Evolutionary conservation across 768 basidiomycete species (phyloP).

Genomic region (Tricholoma furcatifolium): DNA sequence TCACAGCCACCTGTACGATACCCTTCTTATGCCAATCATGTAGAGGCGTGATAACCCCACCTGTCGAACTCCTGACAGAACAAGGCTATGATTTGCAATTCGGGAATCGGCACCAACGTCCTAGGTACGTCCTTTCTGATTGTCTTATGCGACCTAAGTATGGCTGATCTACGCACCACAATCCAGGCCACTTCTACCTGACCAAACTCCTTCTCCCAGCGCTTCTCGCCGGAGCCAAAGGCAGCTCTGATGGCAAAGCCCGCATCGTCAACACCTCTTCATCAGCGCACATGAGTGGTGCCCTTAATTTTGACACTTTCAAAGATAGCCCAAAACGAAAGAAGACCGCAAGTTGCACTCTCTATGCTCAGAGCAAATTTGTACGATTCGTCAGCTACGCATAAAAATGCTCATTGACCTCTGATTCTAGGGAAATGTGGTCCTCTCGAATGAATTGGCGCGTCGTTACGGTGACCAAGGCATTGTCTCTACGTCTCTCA

Average conservation of each 20-base stretch:
- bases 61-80: slow-evolving; percentile 39
- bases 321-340: slow-evolving; percentile 37
- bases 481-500: slow-evolving; percentile 39
- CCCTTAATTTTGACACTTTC: slow-evolving; percentile 41
- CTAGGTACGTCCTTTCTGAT: slow-evolving; percentile 33
- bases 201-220: slow-evolving; percentile 45
- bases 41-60: slow-evolving; percentile 50
- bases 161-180: background rate
- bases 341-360: slow-evolving; percentile 3
- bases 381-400: slow-evolving; percentile 18
- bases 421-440: slow-evolving; percentile 35
- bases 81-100: slow-evolving; percentile 63
- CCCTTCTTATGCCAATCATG: background rate
- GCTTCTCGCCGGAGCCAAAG: slow-evolving; percentile 34
- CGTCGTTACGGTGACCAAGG: slow-evolving; percentile 40
- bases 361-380: slow-evolving; percentile 36
- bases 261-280: slow-evolving; percentile 47
- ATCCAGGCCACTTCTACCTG: slow-evolving; percentile 43
- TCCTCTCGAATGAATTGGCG: slow-evolving; percentile 39
- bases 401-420: background rate
- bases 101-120: slow-evolving; percentile 56
- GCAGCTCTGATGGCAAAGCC: slow-evolving; percentile 30
- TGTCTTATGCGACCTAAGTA: slow-evolving; percentile 23
- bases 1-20: background rate
- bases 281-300: slow-evolving; percentile 13